A percentile compares a stretch with the other conserved stretches of the same genome.
Conservation (phyloP, 2,329 filamentous ascomycete genomes). For the Calonectria hawksworthii region DNA sequence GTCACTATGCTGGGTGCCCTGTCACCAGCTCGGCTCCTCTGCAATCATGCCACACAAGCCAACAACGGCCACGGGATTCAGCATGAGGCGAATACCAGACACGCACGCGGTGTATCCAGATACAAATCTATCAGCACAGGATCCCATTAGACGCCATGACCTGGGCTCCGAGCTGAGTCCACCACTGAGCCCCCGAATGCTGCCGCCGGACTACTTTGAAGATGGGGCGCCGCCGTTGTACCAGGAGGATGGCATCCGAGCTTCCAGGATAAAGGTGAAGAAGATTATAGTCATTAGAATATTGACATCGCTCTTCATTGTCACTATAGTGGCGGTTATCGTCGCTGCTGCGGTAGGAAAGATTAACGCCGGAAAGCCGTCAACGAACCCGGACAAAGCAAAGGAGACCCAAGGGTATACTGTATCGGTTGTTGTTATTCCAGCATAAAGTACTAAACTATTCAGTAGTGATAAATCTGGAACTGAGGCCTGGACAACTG, state of each 20-base stretch:
- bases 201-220: constrained; percentile 18
- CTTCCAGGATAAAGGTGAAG: constrained; percentile 12
- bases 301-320: constrained; percentile 41
- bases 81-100: neutral
- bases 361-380: constrained; percentile 26
- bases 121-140: neutral
- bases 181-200: constrained; percentile 16
- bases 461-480: neutral
- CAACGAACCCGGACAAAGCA: neutral
- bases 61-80: neutral
- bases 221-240: constrained; percentile 7
- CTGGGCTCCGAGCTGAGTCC: constrained; percentile 25
- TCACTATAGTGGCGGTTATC: constrained; percentile 41
- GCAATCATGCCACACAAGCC: neutral
- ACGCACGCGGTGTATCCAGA: constrained; percentile 8
- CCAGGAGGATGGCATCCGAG: neutral
- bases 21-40: neutral
- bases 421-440: neutral
- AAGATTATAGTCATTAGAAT: constrained; percentile 38
- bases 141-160: neutral
- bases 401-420: neutral
- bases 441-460: neutral
- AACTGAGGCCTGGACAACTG: constrained; percentile 5
- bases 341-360: constrained; percentile 42
- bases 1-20: neutral